Base-by-base conservation (phyloP, 768 basidiomycete species). In the Pleurotus citrinopileatus region DNA sequence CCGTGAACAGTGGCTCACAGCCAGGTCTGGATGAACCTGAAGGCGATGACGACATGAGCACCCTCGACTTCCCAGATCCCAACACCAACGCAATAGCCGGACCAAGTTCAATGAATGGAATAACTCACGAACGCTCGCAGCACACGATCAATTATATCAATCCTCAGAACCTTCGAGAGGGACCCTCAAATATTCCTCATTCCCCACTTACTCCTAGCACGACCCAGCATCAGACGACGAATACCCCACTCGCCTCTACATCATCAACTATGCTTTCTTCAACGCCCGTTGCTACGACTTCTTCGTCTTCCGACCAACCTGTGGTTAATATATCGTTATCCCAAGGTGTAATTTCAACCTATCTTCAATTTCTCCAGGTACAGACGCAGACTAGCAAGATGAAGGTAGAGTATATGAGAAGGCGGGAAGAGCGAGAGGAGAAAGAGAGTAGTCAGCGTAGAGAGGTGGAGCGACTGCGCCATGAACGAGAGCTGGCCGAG, bases 341-440 rank as follows among this genome's bases (percentile, higher is more conserved):
- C 3, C 84, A 87, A 57, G 73, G 73, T 17, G 72, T 88, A 71
- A 68, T 87, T 50, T 67, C 73, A 22, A 74, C 80, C 13, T 83
- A 79, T 57, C 64, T 84, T 62, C 81, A 86, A 57, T 77, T 82
- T 55, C 67, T 90, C 36, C 83, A 84, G 57, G 73, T 81, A 37
- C 89, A 90, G 62, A 79, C 78, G 20, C 86, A 89, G 59, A 81
- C 86, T 29, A 80, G 79, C 56, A 84, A 85, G 67, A 75, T 82
- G 70, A 86, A 86, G 62, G 73, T 88, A 38, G 89, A 89, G 54
- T 84, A 84, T 59, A 60, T 89, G 63, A 78, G 81, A 53, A 70
- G 84, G 56, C 74, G 82, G 17, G 87, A 89, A 57, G 86, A 87
- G 58, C 72, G 87, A n/a, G 85, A 87, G 60, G 82, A 83, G 58